These are phyloP conservation scores for Metschnikowia matae DNA, from an alignment of 805 yeast species.

Conservation along the genomic window DNA sequence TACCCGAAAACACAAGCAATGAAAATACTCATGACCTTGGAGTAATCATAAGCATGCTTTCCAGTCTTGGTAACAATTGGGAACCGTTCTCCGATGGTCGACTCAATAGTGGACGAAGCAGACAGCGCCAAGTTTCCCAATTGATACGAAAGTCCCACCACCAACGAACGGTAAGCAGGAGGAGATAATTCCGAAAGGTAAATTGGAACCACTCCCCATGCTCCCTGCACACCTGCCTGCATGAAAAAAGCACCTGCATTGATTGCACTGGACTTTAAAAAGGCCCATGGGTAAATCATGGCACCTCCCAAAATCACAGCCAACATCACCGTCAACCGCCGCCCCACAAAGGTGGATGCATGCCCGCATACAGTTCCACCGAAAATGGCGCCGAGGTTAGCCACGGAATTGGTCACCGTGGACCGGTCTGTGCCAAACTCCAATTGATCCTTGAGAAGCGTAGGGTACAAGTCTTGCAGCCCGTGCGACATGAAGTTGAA, in stretches of 20 bases:
- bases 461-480: conserved; percentile 41
- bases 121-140: conserved; percentile 70
- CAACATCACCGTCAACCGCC: conserved; percentile 32
- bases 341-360: conserved; percentile 32
- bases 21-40: conserved; percentile 67
- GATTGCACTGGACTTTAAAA: conserved; percentile 30
- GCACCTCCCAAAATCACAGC: conserved; percentile 37
- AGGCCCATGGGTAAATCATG: conserved; percentile 35
- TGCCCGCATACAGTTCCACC: conserved; percentile 46
- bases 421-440: conserved; percentile 29
- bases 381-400: conserved; percentile 39
- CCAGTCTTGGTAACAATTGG: conserved; percentile 37
- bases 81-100: conserved; percentile 56
- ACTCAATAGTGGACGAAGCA: conserved; percentile 68
- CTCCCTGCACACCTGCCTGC: conserved; percentile 66
- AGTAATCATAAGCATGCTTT: conserved; percentile 46
- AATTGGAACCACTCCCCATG: conserved; percentile 70
- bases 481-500: conserved; percentile 42
- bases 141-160: conserved; percentile 50
- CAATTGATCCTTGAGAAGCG: conserved; percentile 33
- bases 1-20: conserved; percentile 62
- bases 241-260: conserved; percentile 61
- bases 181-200: conserved; percentile 60
- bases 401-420: conserved; percentile 39
- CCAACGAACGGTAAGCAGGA: conserved; percentile 31